phyloP scores from a whole-genome alignment of 768 basidiomycete species.

The Trametes cinnabarina region DNA sequence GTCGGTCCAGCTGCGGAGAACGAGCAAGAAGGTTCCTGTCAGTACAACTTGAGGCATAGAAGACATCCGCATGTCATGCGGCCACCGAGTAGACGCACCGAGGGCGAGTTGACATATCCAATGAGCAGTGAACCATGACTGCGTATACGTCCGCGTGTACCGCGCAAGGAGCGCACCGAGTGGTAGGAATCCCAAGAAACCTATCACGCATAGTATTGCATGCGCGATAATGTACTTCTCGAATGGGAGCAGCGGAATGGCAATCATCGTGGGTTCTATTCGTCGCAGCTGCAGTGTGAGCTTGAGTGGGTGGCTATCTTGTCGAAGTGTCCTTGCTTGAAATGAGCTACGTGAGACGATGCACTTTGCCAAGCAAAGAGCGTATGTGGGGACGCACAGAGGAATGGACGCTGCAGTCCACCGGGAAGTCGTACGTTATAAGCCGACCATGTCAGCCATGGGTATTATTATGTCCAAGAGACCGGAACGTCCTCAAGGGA shows the following conservation, averaged over 20 bases:
- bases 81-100: constrained; percentile 6
- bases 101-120: constrained; percentile 48
- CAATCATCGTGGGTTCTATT: not conserved
- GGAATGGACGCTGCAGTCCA: not conserved
- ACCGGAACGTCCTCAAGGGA: not conserved
- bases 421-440: constrained; percentile 1
- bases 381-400: not conserved
- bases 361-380: not conserved
- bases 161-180: constrained; percentile 53
- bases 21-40: not conserved
- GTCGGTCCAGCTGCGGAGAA: constrained; percentile 43
- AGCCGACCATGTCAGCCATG: constrained; percentile 8
- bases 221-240: constrained; percentile 50
- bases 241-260: constrained; percentile 39
- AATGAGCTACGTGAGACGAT: not conserved
- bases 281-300: not conserved
- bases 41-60: no score
- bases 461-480: constrained; percentile 4
- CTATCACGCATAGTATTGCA: constrained; percentile 48
- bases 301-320: not conserved
- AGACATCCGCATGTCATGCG: not conserved
- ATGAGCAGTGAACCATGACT: constrained; percentile 42
- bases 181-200: constrained; percentile 58
- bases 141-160: constrained; percentile 50
- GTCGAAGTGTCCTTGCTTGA: not conserved